A percentile compares a stretch with the other conserved stretches of the same genome.
These are phyloP conservation scores for Aspergillus versicolor DNA, from an alignment of 2,329 filamentous ascomycete species.

Conservation along the genomic window DNA sequence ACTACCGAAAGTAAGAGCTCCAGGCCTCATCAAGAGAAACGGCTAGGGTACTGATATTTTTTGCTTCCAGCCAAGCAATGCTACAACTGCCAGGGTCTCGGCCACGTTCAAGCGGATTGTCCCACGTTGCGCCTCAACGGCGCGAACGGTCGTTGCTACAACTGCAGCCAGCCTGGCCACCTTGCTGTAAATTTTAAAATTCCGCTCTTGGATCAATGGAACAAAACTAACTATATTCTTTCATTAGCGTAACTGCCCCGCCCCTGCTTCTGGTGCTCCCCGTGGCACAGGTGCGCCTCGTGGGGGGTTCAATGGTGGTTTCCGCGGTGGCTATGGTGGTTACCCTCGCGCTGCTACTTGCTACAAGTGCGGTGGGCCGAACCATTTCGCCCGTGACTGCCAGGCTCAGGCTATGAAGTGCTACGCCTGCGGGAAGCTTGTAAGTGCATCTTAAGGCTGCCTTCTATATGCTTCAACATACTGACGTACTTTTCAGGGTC, in stretches of 20 bases:
- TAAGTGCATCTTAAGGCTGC: constrained; percentile 26
- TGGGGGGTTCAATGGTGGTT: constrained; percentile 60
- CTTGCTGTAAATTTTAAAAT: constrained; percentile 66
- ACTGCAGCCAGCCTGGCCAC: constrained; percentile 89
- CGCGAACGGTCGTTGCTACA: constrained; percentile 87
- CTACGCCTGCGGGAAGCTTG: constrained; percentile 91
- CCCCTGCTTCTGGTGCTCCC: constrained; percentile 64
- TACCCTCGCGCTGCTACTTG: constrained; percentile 60
- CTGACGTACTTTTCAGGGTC: constrained; percentile 51
- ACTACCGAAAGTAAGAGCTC: constrained; percentile 76
- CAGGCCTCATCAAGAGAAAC: constrained; percentile 4
- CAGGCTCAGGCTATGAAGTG: constrained; percentile 99
- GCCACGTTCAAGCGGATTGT: constrained; percentile 98
- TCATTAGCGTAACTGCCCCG: constrained; percentile 74
- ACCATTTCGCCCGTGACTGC: constrained; percentile 98
- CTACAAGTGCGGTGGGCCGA: constrained; percentile 77
- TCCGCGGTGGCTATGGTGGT: constrained; percentile 70
- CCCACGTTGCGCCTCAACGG: constrained; percentile 91
- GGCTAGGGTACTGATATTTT: constrained; percentile 18
- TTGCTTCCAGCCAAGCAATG: constrained; percentile 80
- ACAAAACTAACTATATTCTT: constrained; percentile 2
- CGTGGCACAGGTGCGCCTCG: constrained; percentile 66
- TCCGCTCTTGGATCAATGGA: not conserved
- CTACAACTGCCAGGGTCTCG: constrained; percentile 98
- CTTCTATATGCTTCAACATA: not conserved